These are phyloP conservation scores for Penstemon newberryi DNA, from an alignment of 257 asterid species.

Conservation along the genomic window DNA sequence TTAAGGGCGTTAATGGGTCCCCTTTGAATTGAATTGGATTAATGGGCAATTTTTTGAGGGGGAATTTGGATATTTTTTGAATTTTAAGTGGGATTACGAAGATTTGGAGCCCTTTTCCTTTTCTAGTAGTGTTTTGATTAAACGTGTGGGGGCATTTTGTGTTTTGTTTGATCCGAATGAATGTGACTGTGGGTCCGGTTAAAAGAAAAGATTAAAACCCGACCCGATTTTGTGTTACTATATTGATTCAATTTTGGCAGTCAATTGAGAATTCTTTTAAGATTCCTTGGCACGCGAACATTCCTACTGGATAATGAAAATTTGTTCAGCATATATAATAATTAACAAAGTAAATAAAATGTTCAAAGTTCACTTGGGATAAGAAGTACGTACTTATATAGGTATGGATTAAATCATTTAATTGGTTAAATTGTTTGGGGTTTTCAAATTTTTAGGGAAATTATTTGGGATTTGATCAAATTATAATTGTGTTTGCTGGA, in stretches of 20 bases:
- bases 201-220: background rate
- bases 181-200: background rate
- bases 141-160: slow-evolving; percentile 4
- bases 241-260: background rate
- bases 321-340: too few species aligned
- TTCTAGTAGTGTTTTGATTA: background rate
- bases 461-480: too few species aligned
- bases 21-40: slow-evolving; percentile 9
- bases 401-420: too few species aligned
- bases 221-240: background rate
- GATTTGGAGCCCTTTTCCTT: background rate
- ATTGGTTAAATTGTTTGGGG: too few species aligned
- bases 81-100: background rate
- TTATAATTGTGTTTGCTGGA: too few species aligned
- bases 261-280: background rate
- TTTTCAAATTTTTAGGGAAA: too few species aligned
- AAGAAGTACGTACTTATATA: too few species aligned
- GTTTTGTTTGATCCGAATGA: background rate
- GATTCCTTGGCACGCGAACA: too few species aligned
- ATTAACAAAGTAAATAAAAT: too few species aligned
- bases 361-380: too few species aligned
- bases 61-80: background rate
- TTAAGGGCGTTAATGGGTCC: slow-evolving; percentile 22
- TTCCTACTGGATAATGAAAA: too few species aligned
- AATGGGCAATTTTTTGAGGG: background rate